Base-by-base conservation (phyloP, 306 rosid species). In the Sesbania bispinosa region DNA sequence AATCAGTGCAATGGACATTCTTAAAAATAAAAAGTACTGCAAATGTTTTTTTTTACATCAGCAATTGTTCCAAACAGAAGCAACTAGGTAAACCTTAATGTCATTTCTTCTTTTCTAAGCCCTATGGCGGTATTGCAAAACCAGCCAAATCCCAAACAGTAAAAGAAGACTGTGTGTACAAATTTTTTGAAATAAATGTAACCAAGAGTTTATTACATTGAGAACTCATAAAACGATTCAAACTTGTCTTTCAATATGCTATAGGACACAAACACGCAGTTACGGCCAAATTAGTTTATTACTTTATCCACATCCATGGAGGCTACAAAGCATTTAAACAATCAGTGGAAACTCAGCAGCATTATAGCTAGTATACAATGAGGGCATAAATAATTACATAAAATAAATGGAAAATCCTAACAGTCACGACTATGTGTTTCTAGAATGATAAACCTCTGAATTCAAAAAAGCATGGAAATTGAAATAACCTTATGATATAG, bases 401-500 rank as follows among this genome's bases (percentile, higher is more conserved):
- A n/a, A n/a, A n/a, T n/a, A n/a, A n/a, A n/a, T 4, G 11, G 20
- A n/a, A 43, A 71, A 53, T 13, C 65, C 58, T 33, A 64, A 36
- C 6, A 54, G 10, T 16, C 13, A 19, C 23, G 16, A n/a, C n/a
- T n/a, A n/a, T n/a, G n/a, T n/a, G 27, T 16, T 61, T 30, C 59
- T 11, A 30, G 16, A 59, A 55, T 2, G 5, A 57, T 10, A 27
- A 29, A 38, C 72, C 58, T 16, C 26, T 16, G 39, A 53, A 69
- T 51, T 29, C 16, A 10, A 59, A 18, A 7, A 23, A 23, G 53
- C 1, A 35, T 0, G 50, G 58, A 80, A 78, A 10, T 10, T 0
- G 62, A 77, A 24, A n/a, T 29, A 47, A 95, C 99, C 96, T 95
- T 95, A 74, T 92, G 99, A 83, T 95, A 95, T 0, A 95, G 88